Percentiles rank a stretch among this genome's conserved stretches.
These are phyloP conservation scores for Hypholoma fasciculare DNA, from an alignment of 768 basidiomycete genomes.

Conservation along the genomic window DNA sequence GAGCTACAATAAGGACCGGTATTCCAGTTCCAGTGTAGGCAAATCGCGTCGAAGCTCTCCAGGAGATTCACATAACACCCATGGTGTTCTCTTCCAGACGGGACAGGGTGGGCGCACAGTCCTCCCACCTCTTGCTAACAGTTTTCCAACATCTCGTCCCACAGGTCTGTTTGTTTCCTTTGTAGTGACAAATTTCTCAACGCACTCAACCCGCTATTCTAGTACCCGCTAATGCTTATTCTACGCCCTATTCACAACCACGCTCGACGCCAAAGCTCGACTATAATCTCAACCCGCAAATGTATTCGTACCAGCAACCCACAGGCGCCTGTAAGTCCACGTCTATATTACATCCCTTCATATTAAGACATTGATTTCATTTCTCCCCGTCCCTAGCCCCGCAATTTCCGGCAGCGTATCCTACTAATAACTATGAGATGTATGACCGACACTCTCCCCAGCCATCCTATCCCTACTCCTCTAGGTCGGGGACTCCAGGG, in stretches of 20 bases:
- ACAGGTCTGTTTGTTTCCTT: constrained; percentile 85
- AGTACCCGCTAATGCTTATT: constrained; percentile 56
- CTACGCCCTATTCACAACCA: constrained; percentile 62
- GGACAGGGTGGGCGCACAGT: constrained; percentile 90
- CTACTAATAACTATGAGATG: constrained; percentile 48
- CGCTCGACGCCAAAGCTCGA: constrained; percentile 56
- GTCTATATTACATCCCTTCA: constrained; percentile 13
- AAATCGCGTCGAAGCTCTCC: constrained; percentile 72
- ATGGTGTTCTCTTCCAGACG: constrained; percentile 64
- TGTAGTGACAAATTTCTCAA: constrained; percentile 49
- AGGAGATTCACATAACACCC: constrained; percentile 58
- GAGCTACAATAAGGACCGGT: constrained; percentile 62
- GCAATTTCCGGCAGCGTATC: constrained; percentile 44
- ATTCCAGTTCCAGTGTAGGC: constrained; percentile 59
- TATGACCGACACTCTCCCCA: constrained; percentile 54
- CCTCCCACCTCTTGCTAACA: constrained; percentile 83
- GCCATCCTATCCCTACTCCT: constrained; percentile 46
- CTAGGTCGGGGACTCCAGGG: constrained; percentile 49
- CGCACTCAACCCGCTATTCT: constrained; percentile 59
- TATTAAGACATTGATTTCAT: constrained; percentile 19
- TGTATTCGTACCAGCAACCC: constrained; percentile 40
- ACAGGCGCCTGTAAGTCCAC: constrained; percentile 34
- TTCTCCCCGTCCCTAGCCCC: constrained; percentile 36
- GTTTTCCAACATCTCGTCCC: constrained; percentile 88
- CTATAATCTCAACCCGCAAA: constrained; percentile 54